phyloP scores from a whole-genome alignment of 2,329 filamentous ascomycete genomes.

The Diaporthe ilicicola region DNA sequence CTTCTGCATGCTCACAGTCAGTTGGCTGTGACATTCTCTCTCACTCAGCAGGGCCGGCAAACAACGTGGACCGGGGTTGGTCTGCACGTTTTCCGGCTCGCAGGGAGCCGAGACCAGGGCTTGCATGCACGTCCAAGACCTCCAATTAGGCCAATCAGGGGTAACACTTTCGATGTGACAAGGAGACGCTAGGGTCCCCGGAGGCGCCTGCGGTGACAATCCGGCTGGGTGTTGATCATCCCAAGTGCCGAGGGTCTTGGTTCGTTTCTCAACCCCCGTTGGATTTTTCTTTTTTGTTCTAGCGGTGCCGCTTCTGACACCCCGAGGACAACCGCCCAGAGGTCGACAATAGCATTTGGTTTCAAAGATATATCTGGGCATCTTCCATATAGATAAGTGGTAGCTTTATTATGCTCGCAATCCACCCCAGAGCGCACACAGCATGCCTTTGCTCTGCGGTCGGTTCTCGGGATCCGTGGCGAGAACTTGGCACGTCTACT shows the following conservation, averaged over 20 bases:
- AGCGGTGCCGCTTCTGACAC: background rate
- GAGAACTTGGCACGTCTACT: constrained; percentile 20
- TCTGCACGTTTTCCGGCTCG: constrained; percentile 12
- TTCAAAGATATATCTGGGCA: background rate
- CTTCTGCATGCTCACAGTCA: background rate
- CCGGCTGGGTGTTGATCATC: constrained; percentile 3
- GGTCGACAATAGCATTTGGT: background rate
- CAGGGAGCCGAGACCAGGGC: constrained; percentile 13
- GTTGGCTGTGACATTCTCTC: background rate
- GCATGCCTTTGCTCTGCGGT: background rate
- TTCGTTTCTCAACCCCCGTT: background rate
- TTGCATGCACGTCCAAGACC: constrained; percentile 25
- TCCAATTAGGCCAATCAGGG: constrained; percentile 20
- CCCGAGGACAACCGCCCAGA: background rate
- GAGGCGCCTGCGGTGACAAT: constrained; percentile 7
- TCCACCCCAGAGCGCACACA: background rate
- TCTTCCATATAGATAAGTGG: too few species aligned
- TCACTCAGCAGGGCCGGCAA: constrained; percentile 6
- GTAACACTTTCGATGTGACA: constrained; percentile 19
- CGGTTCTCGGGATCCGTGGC: constrained; percentile 20
- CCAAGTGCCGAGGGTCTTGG: constrained; percentile 6
- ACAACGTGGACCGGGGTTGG: constrained; percentile 6
- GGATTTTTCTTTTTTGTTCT: background rate
- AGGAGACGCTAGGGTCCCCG: background rate
- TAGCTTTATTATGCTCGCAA: too few species aligned